Conservation (phyloP, 1,139 yeast genomes). For the Blastobotrys indianensis region DNA sequence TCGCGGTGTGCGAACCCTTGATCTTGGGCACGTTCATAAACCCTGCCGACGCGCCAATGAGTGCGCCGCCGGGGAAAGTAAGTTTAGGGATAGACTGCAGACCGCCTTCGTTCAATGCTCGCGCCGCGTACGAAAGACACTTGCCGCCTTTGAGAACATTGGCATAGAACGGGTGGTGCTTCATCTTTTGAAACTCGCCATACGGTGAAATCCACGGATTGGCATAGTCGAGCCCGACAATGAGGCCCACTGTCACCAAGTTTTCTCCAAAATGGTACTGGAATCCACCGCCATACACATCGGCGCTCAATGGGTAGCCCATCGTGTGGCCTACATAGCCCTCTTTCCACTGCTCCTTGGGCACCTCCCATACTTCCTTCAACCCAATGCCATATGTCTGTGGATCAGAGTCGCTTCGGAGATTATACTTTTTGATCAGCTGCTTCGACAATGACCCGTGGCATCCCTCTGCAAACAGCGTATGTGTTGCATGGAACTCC, state of each 20-base stretch:
- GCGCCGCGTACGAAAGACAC: conserved; percentile 89
- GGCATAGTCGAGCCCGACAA: conserved; percentile 84
- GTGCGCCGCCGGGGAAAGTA: conserved; percentile 89
- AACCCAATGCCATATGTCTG: conserved; percentile 95
- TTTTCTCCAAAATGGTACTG: conserved; percentile 96
- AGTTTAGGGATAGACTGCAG: conserved; percentile 83
- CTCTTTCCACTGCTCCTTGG: conserved; percentile 67
- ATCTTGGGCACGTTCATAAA: conserved; percentile 95
- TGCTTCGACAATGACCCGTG: conserved; percentile 88
- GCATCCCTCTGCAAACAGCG: conserved; percentile 93
- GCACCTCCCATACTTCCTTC: conserved; percentile 97
- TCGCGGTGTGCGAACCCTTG: conserved; percentile 97
- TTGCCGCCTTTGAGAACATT: conserved; percentile 77
- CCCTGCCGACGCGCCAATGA: conserved; percentile 95
- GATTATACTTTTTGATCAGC: conserved; percentile 58
- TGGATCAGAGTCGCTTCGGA: conserved; percentile 60
- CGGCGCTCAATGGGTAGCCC: conserved; percentile 76
- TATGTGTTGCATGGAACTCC: conserved; percentile 88
- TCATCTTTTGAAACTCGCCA: conserved; percentile 91
- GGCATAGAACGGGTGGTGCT: conserved; percentile 82
- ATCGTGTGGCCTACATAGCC: conserved; percentile 85
- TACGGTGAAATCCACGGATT: conserved; percentile 95
- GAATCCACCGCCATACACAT: conserved; percentile 92
- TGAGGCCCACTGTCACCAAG: conserved; percentile 82
- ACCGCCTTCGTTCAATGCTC: conserved; percentile 96